A percentile compares a stretch with the other conserved stretches of the same genome.
phyloP scores from a whole-genome alignment of 1,139 yeast genomes.

The Candida sanyaensis region DNA sequence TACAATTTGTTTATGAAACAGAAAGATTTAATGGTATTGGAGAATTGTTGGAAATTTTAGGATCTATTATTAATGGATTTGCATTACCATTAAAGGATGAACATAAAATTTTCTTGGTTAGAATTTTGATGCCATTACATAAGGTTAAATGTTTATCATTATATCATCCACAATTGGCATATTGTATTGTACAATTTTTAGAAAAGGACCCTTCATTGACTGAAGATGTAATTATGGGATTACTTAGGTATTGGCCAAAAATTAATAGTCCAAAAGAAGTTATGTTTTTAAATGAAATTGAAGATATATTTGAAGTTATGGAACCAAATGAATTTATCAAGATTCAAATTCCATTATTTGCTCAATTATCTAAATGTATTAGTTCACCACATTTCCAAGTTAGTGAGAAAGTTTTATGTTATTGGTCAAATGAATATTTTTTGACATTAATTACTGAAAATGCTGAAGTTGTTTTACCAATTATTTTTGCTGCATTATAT shows the following conservation, averaged over 20 bases:
- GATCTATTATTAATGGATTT: conserved; percentile 95
- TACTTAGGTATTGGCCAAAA: conserved; percentile 96
- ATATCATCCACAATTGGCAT: conserved; percentile 95
- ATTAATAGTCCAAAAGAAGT: conserved; percentile 94
- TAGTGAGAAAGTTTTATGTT: conserved; percentile 90
- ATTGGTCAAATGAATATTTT: conserved; percentile 95
- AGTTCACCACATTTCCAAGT: conserved; percentile 97
- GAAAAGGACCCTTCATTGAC: conserved; percentile 92
- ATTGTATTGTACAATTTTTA: conserved; percentile 93
- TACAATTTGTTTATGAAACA: conserved; percentile 93
- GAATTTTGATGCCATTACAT: conserved; percentile 92
- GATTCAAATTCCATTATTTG: conserved; percentile 91
- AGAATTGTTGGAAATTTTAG: conserved; percentile 90
- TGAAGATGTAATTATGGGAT: conserved; percentile 93
- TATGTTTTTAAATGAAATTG: conserved; percentile 92
- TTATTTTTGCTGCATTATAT: conserved; percentile 85
- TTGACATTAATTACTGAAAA: conserved; percentile 85
- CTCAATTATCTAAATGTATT: conserved; percentile 91
- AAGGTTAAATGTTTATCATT: conserved; percentile 85
- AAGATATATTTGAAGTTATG: conserved; percentile 94
- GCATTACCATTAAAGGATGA: conserved; percentile 97
- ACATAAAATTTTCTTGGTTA: conserved; percentile 85
- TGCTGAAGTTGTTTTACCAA: conserved; percentile 90
- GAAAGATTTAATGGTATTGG: conserved; percentile 96
- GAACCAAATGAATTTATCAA: conserved; percentile 91